phyloP scores from a whole-genome alignment of 257 asterid species.

The Nicotiana sylvestris region DNA sequence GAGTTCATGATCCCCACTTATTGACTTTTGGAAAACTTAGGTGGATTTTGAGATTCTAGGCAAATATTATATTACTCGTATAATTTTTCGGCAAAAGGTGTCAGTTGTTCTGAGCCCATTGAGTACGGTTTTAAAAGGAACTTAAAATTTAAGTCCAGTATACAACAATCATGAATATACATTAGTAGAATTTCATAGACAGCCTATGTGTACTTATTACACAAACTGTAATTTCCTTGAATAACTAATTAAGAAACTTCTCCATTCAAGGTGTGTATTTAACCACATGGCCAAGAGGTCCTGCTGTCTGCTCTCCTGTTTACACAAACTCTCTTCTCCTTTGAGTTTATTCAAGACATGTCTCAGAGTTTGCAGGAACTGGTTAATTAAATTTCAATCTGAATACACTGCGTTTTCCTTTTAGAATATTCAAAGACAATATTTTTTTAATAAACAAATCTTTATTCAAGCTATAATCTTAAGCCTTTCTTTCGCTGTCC shows the following conservation, averaged over 20 bases:
- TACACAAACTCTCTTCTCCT: background rate
- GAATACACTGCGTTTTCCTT: background rate
- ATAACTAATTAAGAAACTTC: too few species aligned
- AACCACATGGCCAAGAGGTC: background rate
- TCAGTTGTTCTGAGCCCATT: too few species aligned
- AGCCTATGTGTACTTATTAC: background rate
- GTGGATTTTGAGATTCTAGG: too few species aligned
- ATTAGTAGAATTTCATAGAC: background rate
- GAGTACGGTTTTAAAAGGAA: too few species aligned
- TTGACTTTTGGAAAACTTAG: too few species aligned
- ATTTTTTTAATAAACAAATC: background rate
- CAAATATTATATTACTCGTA: too few species aligned
- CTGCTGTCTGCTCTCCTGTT: background rate
- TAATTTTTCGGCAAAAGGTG: too few species aligned
- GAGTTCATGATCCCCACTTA: too few species aligned
- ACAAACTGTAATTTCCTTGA: background rate
- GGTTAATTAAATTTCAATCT: background rate
- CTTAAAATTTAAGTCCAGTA: too few species aligned
- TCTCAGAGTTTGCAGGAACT: slow-evolving; percentile 4
- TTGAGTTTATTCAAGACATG: background rate
- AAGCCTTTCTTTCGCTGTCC: slow-evolving; percentile 3
- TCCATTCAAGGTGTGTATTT: background rate
- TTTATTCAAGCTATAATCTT: too few species aligned
- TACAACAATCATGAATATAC: too few species aligned
- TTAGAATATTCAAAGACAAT: background rate